Percentiles rank a stretch among this genome's conserved stretches.
phyloP scores from a whole-genome alignment of 257 asterid genomes.

The Forsythia viridissima region DNA sequence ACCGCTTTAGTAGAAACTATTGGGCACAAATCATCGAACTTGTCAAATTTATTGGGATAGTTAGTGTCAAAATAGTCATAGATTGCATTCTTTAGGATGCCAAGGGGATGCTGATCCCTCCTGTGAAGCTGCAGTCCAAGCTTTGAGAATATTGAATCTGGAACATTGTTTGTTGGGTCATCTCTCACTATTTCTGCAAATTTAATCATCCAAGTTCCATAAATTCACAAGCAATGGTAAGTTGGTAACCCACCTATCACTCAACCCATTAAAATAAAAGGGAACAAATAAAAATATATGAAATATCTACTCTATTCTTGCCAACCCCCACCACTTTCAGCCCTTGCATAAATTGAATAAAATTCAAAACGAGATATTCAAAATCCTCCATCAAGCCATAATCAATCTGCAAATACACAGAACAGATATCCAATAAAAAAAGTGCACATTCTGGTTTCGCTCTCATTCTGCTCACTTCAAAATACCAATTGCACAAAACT shows the following conservation, averaged over 20 bases:
- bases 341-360: neutral
- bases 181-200: constrained; percentile 83
- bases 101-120: constrained; percentile 89
- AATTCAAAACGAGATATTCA: neutral
- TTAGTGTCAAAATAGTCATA: constrained; percentile 76
- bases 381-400: neutral
- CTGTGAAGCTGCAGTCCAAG: constrained; percentile 94
- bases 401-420: neutral
- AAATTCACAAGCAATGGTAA: neutral
- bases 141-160: constrained; percentile 82
- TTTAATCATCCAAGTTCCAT: neutral
- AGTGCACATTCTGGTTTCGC: neutral
- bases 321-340: neutral
- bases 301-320: neutral
- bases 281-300: neutral
- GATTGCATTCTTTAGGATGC: constrained; percentile 86
- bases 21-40: constrained; percentile 80
- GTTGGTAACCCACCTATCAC: too few relatives aligned
- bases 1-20: constrained; percentile 79
- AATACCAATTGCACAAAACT: neutral
- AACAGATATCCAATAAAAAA: neutral
- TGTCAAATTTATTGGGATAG: constrained; percentile 69
- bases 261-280: neutral
- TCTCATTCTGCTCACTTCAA: neutral
- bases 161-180: constrained; percentile 90